Evolutionary conservation across 2,329 filamentous ascomycete genomes (phyloP), one percentile per base, ranked within the genome.

Genomic region (Diaporthe destruens): DNA sequence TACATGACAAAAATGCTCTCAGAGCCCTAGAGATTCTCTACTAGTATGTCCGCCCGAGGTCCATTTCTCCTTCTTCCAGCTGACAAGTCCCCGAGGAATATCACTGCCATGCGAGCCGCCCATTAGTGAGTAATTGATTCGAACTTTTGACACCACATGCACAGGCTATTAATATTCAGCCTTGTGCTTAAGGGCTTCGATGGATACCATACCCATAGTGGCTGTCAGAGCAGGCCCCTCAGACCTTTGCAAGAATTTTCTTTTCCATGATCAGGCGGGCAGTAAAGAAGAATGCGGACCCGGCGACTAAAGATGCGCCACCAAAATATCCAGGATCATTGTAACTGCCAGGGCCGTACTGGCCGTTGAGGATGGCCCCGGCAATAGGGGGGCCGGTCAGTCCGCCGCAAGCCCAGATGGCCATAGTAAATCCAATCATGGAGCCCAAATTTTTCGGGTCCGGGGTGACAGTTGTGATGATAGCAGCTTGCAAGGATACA

Each of bases 371-470:
- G 11, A 82, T 74, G 0, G 74, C 77, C 2, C 81, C 81, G 1
- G 76, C 80, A 54, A 81, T 80, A 0, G 86, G 85, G 16, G 84
- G 83, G 0, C 85, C 87, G 6, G 87, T 82, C 44, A 89, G 76
- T 7, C 81, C 82, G 1, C 83, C 85, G 51, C 89, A 72, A 0
- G 82, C 82, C 23, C 80, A 78, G 2, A 86, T 71, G 3, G 82
- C 82, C 76, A 87, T 82, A 0, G 82, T 83, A 77, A 87, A 85
- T 18, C 87, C 87, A 75, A 88, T 82, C 57, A 87, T 85, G 0
- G 89, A 88, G 1, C 89, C 89, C 29, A 89, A 82, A 59, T 88
- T 83, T 44, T 85, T 82, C 12, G 88, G 20, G 83, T 76, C 29
- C 82, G 67, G 6, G 57, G 79, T 3, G 79, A 76, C 4, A 75